These are phyloP conservation scores for Spergularia bocconei DNA, from an alignment of 148 eudicot species.

Conservation along the genomic window DNA sequence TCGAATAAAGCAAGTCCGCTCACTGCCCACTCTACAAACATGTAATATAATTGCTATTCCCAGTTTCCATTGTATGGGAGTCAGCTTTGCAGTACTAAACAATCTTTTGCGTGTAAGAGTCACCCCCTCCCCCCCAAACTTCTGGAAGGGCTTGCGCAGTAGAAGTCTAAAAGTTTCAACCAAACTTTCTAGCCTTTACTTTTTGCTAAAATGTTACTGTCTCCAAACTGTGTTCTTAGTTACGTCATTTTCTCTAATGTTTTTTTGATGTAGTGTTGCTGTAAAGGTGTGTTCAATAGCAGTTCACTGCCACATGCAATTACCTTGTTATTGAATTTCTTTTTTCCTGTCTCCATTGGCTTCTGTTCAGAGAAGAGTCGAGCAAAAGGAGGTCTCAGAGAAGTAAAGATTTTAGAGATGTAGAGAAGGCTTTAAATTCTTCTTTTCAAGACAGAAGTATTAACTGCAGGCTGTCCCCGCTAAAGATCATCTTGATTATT, in stretches of 20 bases:
- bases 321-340: background rate
- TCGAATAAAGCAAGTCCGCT: background rate
- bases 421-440: constrained; percentile 50
- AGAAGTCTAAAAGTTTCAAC: background rate
- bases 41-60: constrained; percentile 6
- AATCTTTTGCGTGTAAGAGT: background rate
- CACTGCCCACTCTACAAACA: background rate
- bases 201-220: background rate
- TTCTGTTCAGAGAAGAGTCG: constrained; percentile 62
- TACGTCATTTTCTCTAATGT: background rate
- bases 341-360: constrained; percentile 6
- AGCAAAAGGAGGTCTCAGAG: constrained; percentile 67
- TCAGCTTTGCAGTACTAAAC: background rate
- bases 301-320: background rate
- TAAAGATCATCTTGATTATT: constrained; percentile 55
- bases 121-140: background rate
- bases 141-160: no score
- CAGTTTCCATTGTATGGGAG: background rate
- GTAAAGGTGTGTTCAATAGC: background rate
- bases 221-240: background rate
- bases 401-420: constrained; percentile 59
- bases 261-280: no score
- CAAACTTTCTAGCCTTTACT: background rate
- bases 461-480: constrained; percentile 51
- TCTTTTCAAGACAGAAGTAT: constrained; percentile 49